phyloP scores from a whole-genome alignment of 345 rosid genomes.

The Eutrema yunnanense region DNA sequence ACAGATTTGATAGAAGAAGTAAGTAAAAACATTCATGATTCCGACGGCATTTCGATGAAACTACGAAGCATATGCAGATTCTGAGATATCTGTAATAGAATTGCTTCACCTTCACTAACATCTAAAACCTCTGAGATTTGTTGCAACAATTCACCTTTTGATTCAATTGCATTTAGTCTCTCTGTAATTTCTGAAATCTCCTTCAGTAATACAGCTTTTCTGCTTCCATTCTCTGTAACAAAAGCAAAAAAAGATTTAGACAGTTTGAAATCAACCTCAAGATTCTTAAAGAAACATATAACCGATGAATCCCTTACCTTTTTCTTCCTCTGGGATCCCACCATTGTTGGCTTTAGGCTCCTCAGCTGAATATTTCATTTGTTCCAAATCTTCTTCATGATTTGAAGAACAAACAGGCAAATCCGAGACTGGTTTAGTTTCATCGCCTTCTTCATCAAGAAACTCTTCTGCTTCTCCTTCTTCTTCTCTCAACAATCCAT shows the following conservation, averaged over 20 bases:
- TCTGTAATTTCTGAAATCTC: conserved; percentile 37
- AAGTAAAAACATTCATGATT: conserved; percentile 9
- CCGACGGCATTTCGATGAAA: conserved; percentile 31
- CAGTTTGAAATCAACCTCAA: not conserved
- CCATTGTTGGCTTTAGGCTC: not conserved
- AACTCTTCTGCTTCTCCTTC: conserved; percentile 18
- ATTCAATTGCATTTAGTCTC: conserved; percentile 39
- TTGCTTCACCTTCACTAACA: conserved; percentile 36
- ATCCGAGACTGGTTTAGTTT: conserved; percentile 19
- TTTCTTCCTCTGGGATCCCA: conserved; percentile 13
- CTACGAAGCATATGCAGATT: conserved; percentile 45
- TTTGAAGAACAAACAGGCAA: conserved; percentile 17
- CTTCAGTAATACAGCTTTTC: conserved; percentile 19
- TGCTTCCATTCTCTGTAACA: conserved; percentile 18
- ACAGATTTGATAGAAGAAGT: conserved; percentile 21
- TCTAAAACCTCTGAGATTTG: conserved; percentile 20
- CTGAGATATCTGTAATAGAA: conserved; percentile 37
- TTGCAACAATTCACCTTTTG: conserved; percentile 33
- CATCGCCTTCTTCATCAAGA: conserved; percentile 24
- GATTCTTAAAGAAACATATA: not conserved
- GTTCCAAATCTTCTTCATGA: conserved; percentile 30
- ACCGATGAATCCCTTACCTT: not conserved
- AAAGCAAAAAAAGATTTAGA: not conserved
- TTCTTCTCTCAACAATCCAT: conserved; percentile 40
- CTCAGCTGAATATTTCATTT: conserved; percentile 13